Base-by-base conservation (phyloP, 2,329 filamentous ascomycete species). In the Orbilia oligospora region DNA sequence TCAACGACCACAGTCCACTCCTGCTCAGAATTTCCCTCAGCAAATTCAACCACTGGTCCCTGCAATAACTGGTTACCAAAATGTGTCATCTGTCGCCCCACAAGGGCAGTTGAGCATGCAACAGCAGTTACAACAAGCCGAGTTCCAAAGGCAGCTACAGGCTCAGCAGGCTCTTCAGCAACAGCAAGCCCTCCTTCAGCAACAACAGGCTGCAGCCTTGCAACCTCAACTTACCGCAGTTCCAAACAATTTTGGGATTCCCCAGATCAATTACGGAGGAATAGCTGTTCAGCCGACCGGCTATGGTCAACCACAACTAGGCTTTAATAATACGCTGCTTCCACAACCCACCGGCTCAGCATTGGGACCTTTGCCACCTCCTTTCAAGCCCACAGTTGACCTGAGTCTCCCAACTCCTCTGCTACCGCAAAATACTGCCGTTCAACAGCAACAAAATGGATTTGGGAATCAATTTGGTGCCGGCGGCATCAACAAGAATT, bases 1-100 rank as follows among this genome's bases (percentile, higher is more conserved):
- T 66, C 89, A 96, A 78, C 92, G 96, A 6, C 88, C 96, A 12
- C 97, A 95, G 48, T 95, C 96, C 46, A 95, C 96, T 55, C 86
- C 96, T 53, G 89, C 86, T 73, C 91, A 92, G 82, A 88, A 79
- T 80, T 85, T 87, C 83, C 86, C 86, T 78, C 84, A 84, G 63
- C 83, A 84, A 76, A 81, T 81, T 6, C 80, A 82, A 80, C 83
- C 85, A 56, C 84, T 86, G 70, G 85, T 86, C 71, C 84, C 76
- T 51, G 71, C 70, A 3, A 53, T 75, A 27, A 70, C 73, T 6
- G 71, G 71, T 12, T 75, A 68, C 27, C 41, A 51, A 36, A 71
- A 72, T 41, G 56, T 70, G n/a, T 66, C 70, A n/a, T 71, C 68
- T 10, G 12, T 77, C 6, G 68, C 65, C 1, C 69, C 69, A 53